Conservation (phyloP, 1,284 basidiomycete genomes). For the Megacollybia platyphylla region DNA sequence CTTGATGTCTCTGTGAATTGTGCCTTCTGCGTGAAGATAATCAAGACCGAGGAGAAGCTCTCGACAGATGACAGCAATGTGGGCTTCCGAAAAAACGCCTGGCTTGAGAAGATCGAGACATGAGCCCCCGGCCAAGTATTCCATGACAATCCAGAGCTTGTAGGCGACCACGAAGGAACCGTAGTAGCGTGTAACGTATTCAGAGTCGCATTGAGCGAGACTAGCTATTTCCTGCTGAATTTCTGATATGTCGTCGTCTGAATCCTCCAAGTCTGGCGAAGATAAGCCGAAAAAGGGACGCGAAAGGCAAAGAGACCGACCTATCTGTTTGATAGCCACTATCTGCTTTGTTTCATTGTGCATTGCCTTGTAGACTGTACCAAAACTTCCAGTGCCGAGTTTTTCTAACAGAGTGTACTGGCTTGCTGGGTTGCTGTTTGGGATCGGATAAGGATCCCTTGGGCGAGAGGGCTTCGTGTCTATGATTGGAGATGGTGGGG, state of each 20-base stretch:
- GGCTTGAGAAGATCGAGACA: conserved; percentile 92
- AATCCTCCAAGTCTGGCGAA: conserved; percentile 65
- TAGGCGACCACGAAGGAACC: conserved; percentile 95
- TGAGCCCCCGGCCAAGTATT: conserved; percentile 96
- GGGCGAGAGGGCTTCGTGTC: conserved; percentile 17
- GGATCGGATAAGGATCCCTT: conserved; percentile 55
- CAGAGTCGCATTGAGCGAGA: conserved; percentile 89
- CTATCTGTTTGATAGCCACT: conserved; percentile 97
- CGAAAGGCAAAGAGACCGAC: conserved; percentile 22
- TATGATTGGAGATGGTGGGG: conserved; percentile 33
- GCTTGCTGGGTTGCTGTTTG: conserved; percentile 68
- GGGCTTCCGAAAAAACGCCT: conserved; percentile 80
- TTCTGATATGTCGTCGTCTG: conserved; percentile 91
- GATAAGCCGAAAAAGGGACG: conserved; percentile 5
- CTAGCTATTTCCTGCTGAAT: conserved; percentile 98
- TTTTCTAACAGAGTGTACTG: conserved; percentile 93
- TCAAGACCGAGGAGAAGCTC: conserved; percentile 91
- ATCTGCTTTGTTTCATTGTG: conserved; percentile 90
- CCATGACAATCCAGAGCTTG: conserved; percentile 99
- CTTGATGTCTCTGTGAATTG: conserved; percentile 98
- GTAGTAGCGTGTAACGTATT: conserved; percentile 93
- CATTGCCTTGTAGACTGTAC: conserved; percentile 92
- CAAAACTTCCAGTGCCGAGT: conserved; percentile 95
- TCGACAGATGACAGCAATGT: conserved; percentile 90
- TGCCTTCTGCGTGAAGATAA: conserved; percentile 89